These are phyloP conservation scores for Cercospora sp. DNA, from an alignment of 2,329 filamentous ascomycete genomes.

Conservation along the genomic window DNA sequence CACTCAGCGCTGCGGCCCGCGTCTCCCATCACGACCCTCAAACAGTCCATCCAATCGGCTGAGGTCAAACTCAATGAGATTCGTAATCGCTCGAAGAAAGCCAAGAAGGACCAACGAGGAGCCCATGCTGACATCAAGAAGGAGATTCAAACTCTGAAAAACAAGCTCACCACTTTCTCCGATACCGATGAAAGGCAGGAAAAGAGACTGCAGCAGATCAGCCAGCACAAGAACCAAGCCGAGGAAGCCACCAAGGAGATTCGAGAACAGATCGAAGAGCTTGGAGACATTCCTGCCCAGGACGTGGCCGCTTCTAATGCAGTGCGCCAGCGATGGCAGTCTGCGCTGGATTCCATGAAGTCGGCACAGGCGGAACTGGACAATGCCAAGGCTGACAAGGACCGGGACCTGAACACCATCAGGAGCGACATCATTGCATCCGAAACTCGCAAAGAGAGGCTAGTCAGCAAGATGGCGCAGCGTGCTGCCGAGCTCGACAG, in stretches of 20 bases:
- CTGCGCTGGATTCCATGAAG: slow-evolving; percentile 54
- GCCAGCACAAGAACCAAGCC: slow-evolving; percentile 70
- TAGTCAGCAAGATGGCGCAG: slow-evolving; percentile 69
- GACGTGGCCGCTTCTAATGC: slow-evolving; percentile 60
- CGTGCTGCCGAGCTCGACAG: slow-evolving; percentile 71
- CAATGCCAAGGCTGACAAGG: slow-evolving; percentile 61
- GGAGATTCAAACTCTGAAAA: slow-evolving; percentile 70
- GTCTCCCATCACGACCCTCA: slow-evolving; percentile 74
- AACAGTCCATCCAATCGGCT: slow-evolving; percentile 71
- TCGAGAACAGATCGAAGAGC: slow-evolving; percentile 61
- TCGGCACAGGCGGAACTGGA: slow-evolving; percentile 59
- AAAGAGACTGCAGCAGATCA: slow-evolving; percentile 74
- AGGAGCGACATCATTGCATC: slow-evolving; percentile 65
- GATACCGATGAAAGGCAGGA: slow-evolving; percentile 74
- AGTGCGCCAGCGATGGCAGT: slow-evolving; percentile 60
- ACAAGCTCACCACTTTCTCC: slow-evolving; percentile 65
- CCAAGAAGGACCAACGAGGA: slow-evolving; percentile 73
- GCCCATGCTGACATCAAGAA: slow-evolving; percentile 67
- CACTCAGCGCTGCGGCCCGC: slow-evolving; percentile 69
- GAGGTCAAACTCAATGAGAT: slow-evolving; percentile 71
- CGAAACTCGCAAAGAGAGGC: slow-evolving; percentile 70
- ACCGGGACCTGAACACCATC: slow-evolving; percentile 63
- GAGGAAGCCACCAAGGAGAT: slow-evolving; percentile 62
- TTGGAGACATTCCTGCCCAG: slow-evolving; percentile 65
- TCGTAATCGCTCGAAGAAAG: slow-evolving; percentile 66